phyloP scores from a whole-genome alignment of 176 grass and related monocot species.

The Rhynchospora breviuscula region DNA sequence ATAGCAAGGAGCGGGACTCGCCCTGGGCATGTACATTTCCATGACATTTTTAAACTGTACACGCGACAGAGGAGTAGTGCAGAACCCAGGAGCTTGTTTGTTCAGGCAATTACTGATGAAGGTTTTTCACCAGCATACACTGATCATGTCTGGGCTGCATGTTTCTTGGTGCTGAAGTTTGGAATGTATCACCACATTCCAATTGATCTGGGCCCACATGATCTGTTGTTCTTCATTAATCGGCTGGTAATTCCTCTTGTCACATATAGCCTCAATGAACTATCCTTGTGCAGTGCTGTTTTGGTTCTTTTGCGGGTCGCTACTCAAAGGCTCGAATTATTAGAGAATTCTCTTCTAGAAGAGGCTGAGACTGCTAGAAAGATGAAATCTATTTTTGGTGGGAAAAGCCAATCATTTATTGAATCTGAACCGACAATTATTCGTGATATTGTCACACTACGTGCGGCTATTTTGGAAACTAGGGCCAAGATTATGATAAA shows the following conservation, averaged over 20 bases:
- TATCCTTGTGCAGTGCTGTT: slow-evolving; percentile 24
- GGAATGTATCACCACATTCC: not conserved
- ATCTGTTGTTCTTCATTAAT: slow-evolving; percentile 36
- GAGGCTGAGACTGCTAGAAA: not conserved
- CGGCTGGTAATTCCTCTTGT: slow-evolving; percentile 26
- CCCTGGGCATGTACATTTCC: slow-evolving; percentile 29
- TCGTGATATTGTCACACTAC: slow-evolving; percentile 21
- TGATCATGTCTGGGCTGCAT: slow-evolving; percentile 51
- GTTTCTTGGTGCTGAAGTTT: slow-evolving; percentile 44
- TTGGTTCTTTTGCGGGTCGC: slow-evolving; percentile 44
- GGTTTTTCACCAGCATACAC: not conserved
- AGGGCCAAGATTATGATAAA: slow-evolving; percentile 50
- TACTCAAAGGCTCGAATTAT: slow-evolving; percentile 22
- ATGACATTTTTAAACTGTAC: slow-evolving; percentile 39
- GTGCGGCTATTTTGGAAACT: slow-evolving; percentile 35
- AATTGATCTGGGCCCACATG: slow-evolving; percentile 13
- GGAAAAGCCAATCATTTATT: not conserved
- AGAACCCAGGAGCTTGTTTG: not conserved
- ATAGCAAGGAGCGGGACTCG: slow-evolving; percentile 15
- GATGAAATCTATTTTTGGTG: not conserved
- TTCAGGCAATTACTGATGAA: slow-evolving; percentile 16
- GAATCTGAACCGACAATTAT: slow-evolving; percentile 26
- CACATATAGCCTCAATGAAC: not conserved
- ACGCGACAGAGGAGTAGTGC: slow-evolving; percentile 11
- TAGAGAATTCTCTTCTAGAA: slow-evolving; percentile 27